Base-by-base conservation (phyloP, 2,329 filamentous ascomycete species). In the Bipolaris zeicola region DNA sequence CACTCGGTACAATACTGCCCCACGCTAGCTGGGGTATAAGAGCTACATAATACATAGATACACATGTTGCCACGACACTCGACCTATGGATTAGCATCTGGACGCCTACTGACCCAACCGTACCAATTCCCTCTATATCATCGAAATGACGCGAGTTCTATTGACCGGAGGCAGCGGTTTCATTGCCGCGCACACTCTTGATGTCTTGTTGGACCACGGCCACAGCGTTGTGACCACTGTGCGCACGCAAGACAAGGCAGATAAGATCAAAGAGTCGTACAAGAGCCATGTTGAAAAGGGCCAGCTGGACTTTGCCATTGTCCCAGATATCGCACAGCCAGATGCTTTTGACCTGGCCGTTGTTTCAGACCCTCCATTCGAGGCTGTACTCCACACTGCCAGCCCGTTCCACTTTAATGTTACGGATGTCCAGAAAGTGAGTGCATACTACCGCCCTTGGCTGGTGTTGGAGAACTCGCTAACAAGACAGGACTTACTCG, bases 381-480 rank as follows among this genome's bases (percentile, higher is more conserved):
- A 91, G 66, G 87, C 84, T 43, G 89, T 94, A 46, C 62, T 78
- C 16, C 76, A 78, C 52, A 78, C 76, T 14, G 75, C 76, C 1
- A 74, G 71, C 33, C 90, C 91, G 0, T 93, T 90, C 78, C 87
- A 90, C 66, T 84, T 87, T 71, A 89, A 88, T 33, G 86, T 95
- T 52, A 87, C 91, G 34, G 83, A 88, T 62, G 87, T 90, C 16
- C 82, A 94, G 60, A 86, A 88, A 52, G 71, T 71, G n/a, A 67
- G 79, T 58, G 20, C 22, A 11, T 7, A n/a, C 6, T 4, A 3
- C 22, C 11, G 2, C 0, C 5, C 6, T n/a, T 2, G 3, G 18
- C 6, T n/a, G 6, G 0, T 22, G 3, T 5, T 2, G 2, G 33
- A 31, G 10, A 10, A 31, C 22, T 6, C 13, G 26, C 51, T 63